phyloP scores from a whole-genome alignment of 257 asterid species.

The Handroanthus guayacan region DNA sequence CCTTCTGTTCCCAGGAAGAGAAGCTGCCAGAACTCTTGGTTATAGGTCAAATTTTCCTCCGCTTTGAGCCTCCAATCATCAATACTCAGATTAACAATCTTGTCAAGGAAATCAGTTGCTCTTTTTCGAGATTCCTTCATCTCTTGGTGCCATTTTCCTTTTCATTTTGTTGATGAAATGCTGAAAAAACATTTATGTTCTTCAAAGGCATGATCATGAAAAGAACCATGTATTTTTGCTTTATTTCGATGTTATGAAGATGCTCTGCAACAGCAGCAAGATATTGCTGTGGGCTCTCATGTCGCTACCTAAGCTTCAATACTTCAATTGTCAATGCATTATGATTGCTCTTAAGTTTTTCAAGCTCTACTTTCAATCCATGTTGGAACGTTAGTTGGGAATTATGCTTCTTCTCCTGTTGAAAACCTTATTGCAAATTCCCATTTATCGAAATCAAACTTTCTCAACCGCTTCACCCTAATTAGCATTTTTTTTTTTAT shows the following conservation, averaged over 20 bases:
- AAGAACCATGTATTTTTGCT: slow-evolving; percentile 49
- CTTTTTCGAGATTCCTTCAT: slow-evolving; percentile 29
- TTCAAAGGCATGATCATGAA: slow-evolving; percentile 51
- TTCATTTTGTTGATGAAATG: slow-evolving; percentile 41
- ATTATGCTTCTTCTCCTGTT: slow-evolving; percentile 61
- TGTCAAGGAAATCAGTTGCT: not conserved
- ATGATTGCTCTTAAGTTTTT: slow-evolving; percentile 52
- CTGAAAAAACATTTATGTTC: slow-evolving; percentile 47
- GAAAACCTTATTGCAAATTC: slow-evolving; percentile 71
- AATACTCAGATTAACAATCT: not conserved
- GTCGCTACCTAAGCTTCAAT: slow-evolving; percentile 55
- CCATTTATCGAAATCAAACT: slow-evolving; percentile 77
- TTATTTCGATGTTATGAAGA: slow-evolving; percentile 45
- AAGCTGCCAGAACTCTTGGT: slow-evolving; percentile 49
- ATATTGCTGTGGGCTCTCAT: slow-evolving; percentile 39
- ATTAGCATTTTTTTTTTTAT: slow-evolving; percentile 71
- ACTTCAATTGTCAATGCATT: slow-evolving; percentile 45
- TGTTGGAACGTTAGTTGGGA: slow-evolving; percentile 40
- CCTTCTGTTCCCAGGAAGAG: slow-evolving; percentile 42
- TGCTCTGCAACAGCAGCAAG: slow-evolving; percentile 48
- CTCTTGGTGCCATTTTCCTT: slow-evolving; percentile 27
- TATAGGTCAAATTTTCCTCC: slow-evolving; percentile 46
- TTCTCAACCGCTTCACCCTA: slow-evolving; percentile 86
- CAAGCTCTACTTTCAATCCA: slow-evolving; percentile 44
- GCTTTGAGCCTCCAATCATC: slow-evolving; percentile 22